Base-by-base conservation (phyloP, 768 basidiomycete genomes). In the Crassisporium funariophilum region DNA sequence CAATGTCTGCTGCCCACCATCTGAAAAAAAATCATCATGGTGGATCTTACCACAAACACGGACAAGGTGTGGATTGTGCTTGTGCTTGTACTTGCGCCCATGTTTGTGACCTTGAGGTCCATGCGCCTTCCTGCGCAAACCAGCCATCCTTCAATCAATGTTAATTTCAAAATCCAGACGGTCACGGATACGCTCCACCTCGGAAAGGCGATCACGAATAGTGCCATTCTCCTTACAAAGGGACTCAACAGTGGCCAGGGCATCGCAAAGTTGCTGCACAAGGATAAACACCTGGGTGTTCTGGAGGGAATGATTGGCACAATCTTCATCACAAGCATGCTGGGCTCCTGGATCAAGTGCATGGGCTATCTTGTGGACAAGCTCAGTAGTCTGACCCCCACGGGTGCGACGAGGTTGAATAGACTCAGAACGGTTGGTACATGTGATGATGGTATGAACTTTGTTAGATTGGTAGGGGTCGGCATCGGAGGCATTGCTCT, bases 271-370 rank as follows among this genome's bases (percentile, higher is more conserved):
- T 43, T 67, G 64, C 21, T 60, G 53, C 2, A 52, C 50, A 13
- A 64, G 29, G 5, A 54, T 52, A 16, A 63, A 39, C 9, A 60
- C 23, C 29, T 69, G 66, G 0, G 56, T 58, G 35, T 44, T 60
- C 16, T 61, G 57, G 29, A 67, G 40, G 6, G 60, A 53, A 7
- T 31, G 46, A n/a, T 44, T 41, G 6, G 60, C 42, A 16, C 52
- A 48, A 9, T 63, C 55, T 9, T 60, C 58, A 42, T 69, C 63
- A 7, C 46, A 54, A 4, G 39, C 46, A 16, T 37, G 21, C 16
- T 59, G 60, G 12, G 56, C 50, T 4, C 44, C 40, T 12, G 63
- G 68, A 47, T 69, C 61, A 35, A 67, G 52, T 11, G 61, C 54
- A 20, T 29, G 7, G 4, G 58, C 22, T 19, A 69, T 46, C 5